Percentiles rank a stretch among this genome's conserved stretches.
Conservation (phyloP, 768 basidiomycete genomes). For the Macrolepiota fuliginosa region DNA sequence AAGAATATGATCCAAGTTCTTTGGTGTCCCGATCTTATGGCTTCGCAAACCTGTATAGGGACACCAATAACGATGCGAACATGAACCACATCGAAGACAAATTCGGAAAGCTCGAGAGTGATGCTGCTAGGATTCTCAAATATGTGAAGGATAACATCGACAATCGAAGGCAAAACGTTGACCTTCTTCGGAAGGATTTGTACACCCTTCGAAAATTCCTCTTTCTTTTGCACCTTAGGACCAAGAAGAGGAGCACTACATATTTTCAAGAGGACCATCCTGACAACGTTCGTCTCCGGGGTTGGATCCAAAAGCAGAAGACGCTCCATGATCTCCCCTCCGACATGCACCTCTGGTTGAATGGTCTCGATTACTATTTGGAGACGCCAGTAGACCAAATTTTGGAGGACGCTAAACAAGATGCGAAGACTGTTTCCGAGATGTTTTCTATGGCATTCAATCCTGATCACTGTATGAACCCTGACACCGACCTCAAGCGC, state of each 20-base stretch:
- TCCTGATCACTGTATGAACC: slow-evolving; percentile 18
- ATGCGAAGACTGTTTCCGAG: slow-evolving; percentile 9
- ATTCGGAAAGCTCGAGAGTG: slow-evolving; percentile 25
- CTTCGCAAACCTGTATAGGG: slow-evolving; percentile 24
- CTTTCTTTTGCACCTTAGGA: slow-evolving; percentile 33
- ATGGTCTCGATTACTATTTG: slow-evolving; percentile 29
- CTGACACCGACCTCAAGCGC: slow-evolving; percentile 22
- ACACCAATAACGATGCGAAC: slow-evolving; percentile 18
- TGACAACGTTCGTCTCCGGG: slow-evolving; percentile 15
- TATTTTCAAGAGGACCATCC: slow-evolving; percentile 29
- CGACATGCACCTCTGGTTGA: slow-evolving; percentile 27
- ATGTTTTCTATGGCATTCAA: slow-evolving; percentile 8
- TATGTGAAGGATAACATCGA: slow-evolving; percentile 15
- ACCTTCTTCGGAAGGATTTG: slow-evolving; percentile 25
- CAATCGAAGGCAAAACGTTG: slow-evolving; percentile 2
- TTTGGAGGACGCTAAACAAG: slow-evolving; percentile 22
- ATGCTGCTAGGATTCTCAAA: slow-evolving; percentile 22
- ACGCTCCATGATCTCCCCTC: slow-evolving; percentile 18
- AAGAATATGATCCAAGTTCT: neutral
- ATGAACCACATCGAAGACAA: slow-evolving; percentile 27
- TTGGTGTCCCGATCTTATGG: slow-evolving; percentile 21
- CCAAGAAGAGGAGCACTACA: slow-evolving; percentile 15
- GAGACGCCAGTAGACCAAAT: slow-evolving; percentile 23
- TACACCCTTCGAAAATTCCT: slow-evolving; percentile 32
- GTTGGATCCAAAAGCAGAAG: slow-evolving; percentile 24